phyloP scores from a whole-genome alignment of 129 eudicot species.

The Flaveria linearis region DNA sequence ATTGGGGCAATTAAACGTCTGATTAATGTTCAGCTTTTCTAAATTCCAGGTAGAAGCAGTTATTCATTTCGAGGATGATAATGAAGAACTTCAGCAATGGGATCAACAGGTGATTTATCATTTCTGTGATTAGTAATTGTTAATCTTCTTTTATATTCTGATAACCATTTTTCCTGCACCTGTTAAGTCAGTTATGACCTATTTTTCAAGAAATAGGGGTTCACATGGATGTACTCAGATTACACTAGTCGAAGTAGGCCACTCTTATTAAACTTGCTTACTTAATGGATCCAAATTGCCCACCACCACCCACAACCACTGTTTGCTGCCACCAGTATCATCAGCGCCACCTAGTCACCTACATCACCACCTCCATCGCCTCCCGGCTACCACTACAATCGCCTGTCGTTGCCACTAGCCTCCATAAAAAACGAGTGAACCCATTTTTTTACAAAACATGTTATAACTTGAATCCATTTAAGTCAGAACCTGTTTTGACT shows the following conservation, averaged over 20 bases:
- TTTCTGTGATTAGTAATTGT: not conserved
- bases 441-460: not conserved
- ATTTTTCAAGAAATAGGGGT: not conserved
- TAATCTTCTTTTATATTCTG: not conserved
- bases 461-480: not conserved
- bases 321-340: too few relatives aligned
- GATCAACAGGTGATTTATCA: slow-evolving; percentile 78
- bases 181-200: not conserved
- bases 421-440: not conserved
- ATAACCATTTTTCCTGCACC: not conserved
- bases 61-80: slow-evolving; percentile 97
- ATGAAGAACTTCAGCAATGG: slow-evolving; percentile 96
- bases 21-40: slow-evolving; percentile 19
- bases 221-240: not conserved
- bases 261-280: not conserved
- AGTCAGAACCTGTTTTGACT: not conserved
- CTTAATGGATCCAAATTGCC: not conserved
- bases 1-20: not conserved
- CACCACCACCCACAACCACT: not conserved
- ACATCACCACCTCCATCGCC: too few relatives aligned
- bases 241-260: not conserved
- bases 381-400: too few relatives aligned
- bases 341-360: not conserved
- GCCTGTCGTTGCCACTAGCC: not conserved
- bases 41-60: slow-evolving; percentile 85